Conservation (phyloP, 2,329 filamentous ascomycete species). For the Thelonectria rubi region DNA sequence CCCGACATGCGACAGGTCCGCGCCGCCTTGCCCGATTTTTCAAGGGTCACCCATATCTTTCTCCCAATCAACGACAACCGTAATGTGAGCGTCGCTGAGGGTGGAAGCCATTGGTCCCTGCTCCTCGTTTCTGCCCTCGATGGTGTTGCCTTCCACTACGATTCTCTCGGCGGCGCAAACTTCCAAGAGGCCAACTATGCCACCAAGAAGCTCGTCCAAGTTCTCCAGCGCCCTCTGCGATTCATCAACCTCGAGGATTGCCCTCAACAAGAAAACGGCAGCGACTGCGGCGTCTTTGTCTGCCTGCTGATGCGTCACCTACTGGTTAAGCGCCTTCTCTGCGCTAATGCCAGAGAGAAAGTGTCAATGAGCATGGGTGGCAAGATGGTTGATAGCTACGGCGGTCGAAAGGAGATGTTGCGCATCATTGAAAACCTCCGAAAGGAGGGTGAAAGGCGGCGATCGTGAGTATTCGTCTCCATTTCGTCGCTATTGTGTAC, state of each 20-base stretch:
- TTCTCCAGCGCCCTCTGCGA: slow-evolving; percentile 73
- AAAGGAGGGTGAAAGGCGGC: slow-evolving; percentile 85
- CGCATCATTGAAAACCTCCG: slow-evolving; percentile 86
- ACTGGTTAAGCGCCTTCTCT: slow-evolving; percentile 83
- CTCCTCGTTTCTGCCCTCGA: slow-evolving; percentile 90
- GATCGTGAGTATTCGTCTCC: slow-evolving; percentile 69
- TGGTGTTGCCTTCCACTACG: slow-evolving; percentile 95
- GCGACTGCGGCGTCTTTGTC: slow-evolving; percentile 95
- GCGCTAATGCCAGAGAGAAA: slow-evolving; percentile 82
- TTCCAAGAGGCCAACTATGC: slow-evolving; percentile 75
- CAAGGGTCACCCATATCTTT: slow-evolving; percentile 87
- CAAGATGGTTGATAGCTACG: slow-evolving; percentile 81
- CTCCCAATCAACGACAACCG: slow-evolving; percentile 92
- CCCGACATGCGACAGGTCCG: slow-evolving; percentile 64
- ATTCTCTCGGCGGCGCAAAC: slow-evolving; percentile 83
- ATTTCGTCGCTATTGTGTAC: neutral
- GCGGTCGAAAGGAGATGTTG: slow-evolving; percentile 89
- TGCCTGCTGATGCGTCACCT: slow-evolving; percentile 95
- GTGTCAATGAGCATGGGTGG: slow-evolving; percentile 94
- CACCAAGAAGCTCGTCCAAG: slow-evolving; percentile 71
- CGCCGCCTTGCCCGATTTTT: slow-evolving; percentile 82
- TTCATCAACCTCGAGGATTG: slow-evolving; percentile 87
- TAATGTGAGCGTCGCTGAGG: slow-evolving; percentile 81
- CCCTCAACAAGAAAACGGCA: slow-evolving; percentile 91
- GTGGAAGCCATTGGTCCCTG: slow-evolving; percentile 93